Evolutionary conservation across 768 basidiomycete species (phyloP).

Genomic region (Tulasnella calospora): DNA sequence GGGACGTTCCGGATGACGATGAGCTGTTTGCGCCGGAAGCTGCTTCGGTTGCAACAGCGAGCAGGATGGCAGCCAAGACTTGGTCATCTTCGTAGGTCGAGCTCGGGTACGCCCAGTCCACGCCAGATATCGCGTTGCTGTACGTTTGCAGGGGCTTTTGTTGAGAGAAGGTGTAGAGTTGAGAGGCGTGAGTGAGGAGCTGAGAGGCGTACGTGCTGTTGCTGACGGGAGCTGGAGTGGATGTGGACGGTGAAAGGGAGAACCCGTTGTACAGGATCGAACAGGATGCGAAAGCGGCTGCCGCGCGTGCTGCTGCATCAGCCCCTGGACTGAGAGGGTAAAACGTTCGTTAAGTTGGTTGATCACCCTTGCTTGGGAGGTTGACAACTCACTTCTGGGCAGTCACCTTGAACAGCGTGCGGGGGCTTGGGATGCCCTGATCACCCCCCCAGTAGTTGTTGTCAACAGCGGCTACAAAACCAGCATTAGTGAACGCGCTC

Average conservation of each 20-base stretch:
- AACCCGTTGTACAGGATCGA: slow-evolving; percentile 71
- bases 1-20: not conserved
- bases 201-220: slow-evolving; percentile 67
- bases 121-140: slow-evolving; percentile 63
- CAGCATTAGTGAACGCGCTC: not conserved
- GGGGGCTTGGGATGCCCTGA: slow-evolving; percentile 61
- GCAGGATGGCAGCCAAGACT: slow-evolving; percentile 66
- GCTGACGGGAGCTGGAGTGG: slow-evolving; percentile 56
- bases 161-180: slow-evolving; percentile 71
- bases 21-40: not conserved
- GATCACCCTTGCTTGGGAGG: not conserved
- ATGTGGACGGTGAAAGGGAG: slow-evolving; percentile 43
- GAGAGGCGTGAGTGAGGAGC: slow-evolving; percentile 67
- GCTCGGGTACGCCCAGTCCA: slow-evolving; percentile 59
- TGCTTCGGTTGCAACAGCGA: slow-evolving; percentile 62
- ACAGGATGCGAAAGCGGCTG: slow-evolving; percentile 84
- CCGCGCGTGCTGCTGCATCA: slow-evolving; percentile 76
- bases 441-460: slow-evolving; percentile 90
- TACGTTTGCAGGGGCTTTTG: slow-evolving; percentile 60
- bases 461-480: slow-evolving; percentile 51
- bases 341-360: not conserved
- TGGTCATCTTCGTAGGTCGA: slow-evolving; percentile 70
- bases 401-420: slow-evolving; percentile 77
- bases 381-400: slow-evolving; percentile 44
- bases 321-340: slow-evolving; percentile 63